phyloP scores from a whole-genome alignment of 78 protist species.

The Isochrysis galbana region DNA sequence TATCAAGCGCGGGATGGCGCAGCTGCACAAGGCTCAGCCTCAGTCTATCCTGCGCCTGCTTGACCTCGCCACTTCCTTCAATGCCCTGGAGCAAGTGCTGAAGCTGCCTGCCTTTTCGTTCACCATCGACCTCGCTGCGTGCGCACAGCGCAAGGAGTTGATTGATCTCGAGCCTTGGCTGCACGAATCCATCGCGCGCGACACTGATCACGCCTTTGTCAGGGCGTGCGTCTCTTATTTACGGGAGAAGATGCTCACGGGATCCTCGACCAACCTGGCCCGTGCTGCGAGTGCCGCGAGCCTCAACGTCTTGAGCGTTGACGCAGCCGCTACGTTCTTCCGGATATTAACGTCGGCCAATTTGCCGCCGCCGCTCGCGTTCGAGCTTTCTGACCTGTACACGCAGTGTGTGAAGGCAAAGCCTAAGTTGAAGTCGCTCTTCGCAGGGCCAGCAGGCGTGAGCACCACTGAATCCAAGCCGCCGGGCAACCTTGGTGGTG shows the following conservation, averaged over 20 bases:
- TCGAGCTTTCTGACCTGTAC: not conserved
- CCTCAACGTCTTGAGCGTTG: not conserved
- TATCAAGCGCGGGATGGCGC: slow-evolving; percentile 66
- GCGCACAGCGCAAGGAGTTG: slow-evolving; percentile 78
- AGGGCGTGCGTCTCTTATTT: not conserved
- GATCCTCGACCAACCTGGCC: not conserved
- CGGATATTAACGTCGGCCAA: not conserved
- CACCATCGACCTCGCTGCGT: slow-evolving; percentile 76
- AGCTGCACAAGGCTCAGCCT: slow-evolving; percentile 55
- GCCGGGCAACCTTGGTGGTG: not conserved
- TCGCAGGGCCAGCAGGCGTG: not conserved
- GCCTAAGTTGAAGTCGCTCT: not conserved
- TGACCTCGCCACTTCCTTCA: slow-evolving; percentile 71
- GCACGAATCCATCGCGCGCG: slow-evolving; percentile 36
- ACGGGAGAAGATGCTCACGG: not conserved
- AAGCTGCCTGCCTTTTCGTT: slow-evolving; percentile 58
- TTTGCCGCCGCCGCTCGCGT: not conserved
- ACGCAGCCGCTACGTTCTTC: slow-evolving; percentile 14
- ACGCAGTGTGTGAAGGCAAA: not conserved
- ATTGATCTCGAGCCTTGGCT: slow-evolving; percentile 80
- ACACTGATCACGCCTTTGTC: not conserved
- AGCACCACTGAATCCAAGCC: not conserved
- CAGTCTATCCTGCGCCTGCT: slow-evolving; percentile 59
- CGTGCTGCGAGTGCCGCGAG: not conserved
- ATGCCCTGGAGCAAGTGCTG: slow-evolving; percentile 31